Percentiles rank a stretch among this genome's conserved stretches.
Evolutionary conservation across 2,329 filamentous ascomycete genomes (phyloP).

Genomic region (Ceratocystiopsis sp.): DNA sequence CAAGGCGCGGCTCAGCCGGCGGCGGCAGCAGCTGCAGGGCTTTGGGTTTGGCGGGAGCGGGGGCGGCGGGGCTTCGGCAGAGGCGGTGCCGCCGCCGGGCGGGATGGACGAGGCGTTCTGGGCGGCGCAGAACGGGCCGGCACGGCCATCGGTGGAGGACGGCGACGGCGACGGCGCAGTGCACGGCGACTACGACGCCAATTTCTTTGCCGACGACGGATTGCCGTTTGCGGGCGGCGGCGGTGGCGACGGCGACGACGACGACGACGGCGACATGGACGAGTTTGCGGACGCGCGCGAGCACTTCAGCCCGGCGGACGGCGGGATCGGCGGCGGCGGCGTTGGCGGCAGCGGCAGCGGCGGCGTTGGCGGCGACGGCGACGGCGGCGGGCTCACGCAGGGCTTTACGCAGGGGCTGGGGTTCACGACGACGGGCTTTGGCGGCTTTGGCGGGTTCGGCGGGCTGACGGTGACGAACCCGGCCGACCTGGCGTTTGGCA

Average conservation of each 20-base stretch:
- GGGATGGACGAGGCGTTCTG: conserved; percentile 95
- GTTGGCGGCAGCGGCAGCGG: conserved; percentile 25
- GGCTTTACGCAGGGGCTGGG: conserved; percentile 17
- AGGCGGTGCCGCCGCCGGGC: conserved; percentile 46
- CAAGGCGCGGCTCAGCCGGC: conserved; percentile 63
- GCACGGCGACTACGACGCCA: conserved; percentile 67
- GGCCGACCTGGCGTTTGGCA: conserved; percentile 39
- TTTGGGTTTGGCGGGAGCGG: conserved; percentile 27
- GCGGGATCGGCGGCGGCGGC: conserved; percentile 8
- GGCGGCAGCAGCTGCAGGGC: conserved; percentile 30
- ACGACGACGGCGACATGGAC: conserved; percentile 38
- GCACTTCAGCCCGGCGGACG: conserved; percentile 52
- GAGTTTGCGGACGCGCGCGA: conserved; percentile 71
- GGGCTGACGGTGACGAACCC: conserved; percentile 27
- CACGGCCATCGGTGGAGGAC: conserved; percentile 6
- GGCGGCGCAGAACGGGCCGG: conserved; percentile 52
- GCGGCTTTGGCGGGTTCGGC: too few relatives aligned
- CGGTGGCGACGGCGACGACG: conserved; percentile 42
- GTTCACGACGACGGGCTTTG: conserved; percentile 10
- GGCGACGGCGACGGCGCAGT: conserved; percentile 20
- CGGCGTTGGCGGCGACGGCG: conserved; percentile 2
- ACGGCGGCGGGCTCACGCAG: conserved; percentile 26
- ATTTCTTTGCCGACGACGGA: conserved; percentile 90
- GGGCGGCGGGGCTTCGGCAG: too few relatives aligned
- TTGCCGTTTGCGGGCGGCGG: conserved; percentile 51